These are phyloP conservation scores for Chrysanthemum seticuspe DNA, from an alignment of 129 eudicot genomes.

Conservation along the genomic window DNA sequence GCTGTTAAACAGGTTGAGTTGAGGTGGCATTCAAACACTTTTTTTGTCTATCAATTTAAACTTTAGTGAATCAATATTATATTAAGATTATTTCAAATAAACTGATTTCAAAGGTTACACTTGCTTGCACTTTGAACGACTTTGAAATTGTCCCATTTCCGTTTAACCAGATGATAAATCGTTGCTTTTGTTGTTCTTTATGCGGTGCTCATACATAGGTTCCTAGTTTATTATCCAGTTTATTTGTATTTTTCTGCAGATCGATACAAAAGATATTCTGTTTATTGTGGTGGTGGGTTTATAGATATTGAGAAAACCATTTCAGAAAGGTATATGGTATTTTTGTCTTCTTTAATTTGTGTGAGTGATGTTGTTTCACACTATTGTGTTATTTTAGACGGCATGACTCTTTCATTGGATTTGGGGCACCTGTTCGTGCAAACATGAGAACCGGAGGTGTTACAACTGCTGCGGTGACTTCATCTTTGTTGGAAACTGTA, in stretches of 20 bases:
- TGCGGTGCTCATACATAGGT: neutral
- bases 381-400: neutral
- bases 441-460: too few relatives aligned
- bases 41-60: neutral
- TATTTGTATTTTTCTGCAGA: conserved; percentile 34
- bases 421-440: too few relatives aligned
- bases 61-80: neutral
- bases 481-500: too few relatives aligned
- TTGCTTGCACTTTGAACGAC: neutral
- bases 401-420: too few relatives aligned
- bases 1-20: conserved; percentile 3
- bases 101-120: neutral
- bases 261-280: conserved; percentile 79
- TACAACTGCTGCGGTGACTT: too few relatives aligned
- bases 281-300: conserved; percentile 27
- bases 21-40: neutral
- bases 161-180: too few relatives aligned
- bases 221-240: neutral
- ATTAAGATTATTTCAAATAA: neutral
- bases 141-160: neutral
- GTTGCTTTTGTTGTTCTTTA: too few relatives aligned
- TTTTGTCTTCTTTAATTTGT: neutral
- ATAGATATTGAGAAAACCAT: too few relatives aligned
- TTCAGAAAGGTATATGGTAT: too few relatives aligned
- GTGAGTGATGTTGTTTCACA: neutral